A percentile compares a stretch with the other conserved stretches of the same genome.
Conservation (phyloP, 129 eudicot species). For the Helichrysum umbraculigerum region DNA sequence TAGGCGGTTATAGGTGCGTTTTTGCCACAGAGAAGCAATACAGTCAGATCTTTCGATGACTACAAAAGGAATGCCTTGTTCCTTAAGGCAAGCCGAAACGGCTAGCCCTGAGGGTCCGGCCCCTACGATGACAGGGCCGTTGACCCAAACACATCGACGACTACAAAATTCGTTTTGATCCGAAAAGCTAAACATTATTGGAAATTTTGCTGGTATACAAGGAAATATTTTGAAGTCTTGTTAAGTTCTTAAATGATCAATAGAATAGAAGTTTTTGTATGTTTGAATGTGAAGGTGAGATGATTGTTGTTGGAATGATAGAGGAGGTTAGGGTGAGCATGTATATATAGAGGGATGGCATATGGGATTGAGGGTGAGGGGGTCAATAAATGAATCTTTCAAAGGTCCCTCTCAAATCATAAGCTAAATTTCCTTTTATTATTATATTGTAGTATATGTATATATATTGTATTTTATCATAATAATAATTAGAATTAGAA, state of each 20-base stretch:
- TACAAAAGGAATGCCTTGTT: slow-evolving; percentile 78
- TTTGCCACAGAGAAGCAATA: slow-evolving; percentile 91
- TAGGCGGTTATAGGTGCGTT: slow-evolving; percentile 70
- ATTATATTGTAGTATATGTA: slow-evolving; percentile 28
- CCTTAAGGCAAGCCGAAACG: slow-evolving; percentile 75
- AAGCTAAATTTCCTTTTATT: slow-evolving; percentile 19
- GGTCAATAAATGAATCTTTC: slow-evolving; percentile 34
- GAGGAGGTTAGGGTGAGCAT: slow-evolving; percentile 31
- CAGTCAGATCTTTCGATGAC: slow-evolving; percentile 74
- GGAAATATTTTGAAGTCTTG: slow-evolving; percentile 6
- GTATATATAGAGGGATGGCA: slow-evolving; percentile 42
- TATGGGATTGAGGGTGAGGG: slow-evolving; percentile 39
- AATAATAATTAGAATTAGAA: background rate
- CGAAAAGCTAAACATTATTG: slow-evolving; percentile 53
- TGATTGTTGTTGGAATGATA: slow-evolving; percentile 41
- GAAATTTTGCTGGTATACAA: slow-evolving; percentile 15
- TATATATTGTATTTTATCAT: slow-evolving; percentile 25
- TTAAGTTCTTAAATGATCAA: slow-evolving; percentile 15
- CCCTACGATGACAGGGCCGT: slow-evolving; percentile 74
- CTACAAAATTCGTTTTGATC: slow-evolving; percentile 32
- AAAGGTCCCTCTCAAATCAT: slow-evolving; percentile 40
- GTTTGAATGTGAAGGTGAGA: slow-evolving; percentile 32
- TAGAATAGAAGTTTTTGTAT: slow-evolving; percentile 17
- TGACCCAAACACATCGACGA: slow-evolving; percentile 88
- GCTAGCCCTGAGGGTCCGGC: slow-evolving; percentile 97